Base-by-base conservation (phyloP, 148 eudicot genomes). In the Rheum nobile region DNA sequence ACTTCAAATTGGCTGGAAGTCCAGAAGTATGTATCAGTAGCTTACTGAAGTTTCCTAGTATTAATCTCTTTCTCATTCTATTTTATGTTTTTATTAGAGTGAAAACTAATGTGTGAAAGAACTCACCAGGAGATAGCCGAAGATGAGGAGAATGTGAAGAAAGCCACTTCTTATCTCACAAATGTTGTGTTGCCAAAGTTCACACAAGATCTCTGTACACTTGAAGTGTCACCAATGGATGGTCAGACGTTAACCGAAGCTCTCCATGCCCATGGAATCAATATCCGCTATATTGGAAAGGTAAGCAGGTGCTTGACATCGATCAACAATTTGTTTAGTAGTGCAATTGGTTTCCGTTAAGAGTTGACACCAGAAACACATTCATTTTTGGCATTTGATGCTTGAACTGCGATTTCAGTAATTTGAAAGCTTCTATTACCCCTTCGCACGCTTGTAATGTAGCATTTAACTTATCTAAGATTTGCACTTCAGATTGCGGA, bases 221-320 rank as follows among this genome's bases (percentile, higher is more conserved):
- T 96, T 72, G 99, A 96, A 81, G 96, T 96, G 75, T 96, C 99
- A 75, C 99, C 99, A 57, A 96, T 96, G 99, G 99, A 96, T 83
- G 99, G 99, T n/a, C 99, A 96, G 80, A 92, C 99, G 34, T 85
- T 96, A 70, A 92, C 97, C 71, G 99, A 96, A 75, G 97, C 96
- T 73, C 97, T 96, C 46, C 99, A 96, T 86, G 91, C 96, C 48
- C 96, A 90, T 86, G 99, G 99, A 75, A 92, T 96, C 72, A 96
- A 92, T 81, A 84, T 96, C 72, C 97, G 99, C 1, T 96, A 96
- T 78, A 84, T 96, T 75, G 99, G 97, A 79, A 92, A 86, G 80
- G 99, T 92, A 84, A 82, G 86, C 47, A 24, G 74, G 29, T 77
- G 12, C 26, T 79, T 72, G 42, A n/a, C 19, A 24, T 19, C 44